A percentile compares a stretch with the other conserved stretches of the same genome.
Conservation (phyloP, 2,329 filamentous ascomycete genomes). For the Torrubiellomyces zombiae region DNA sequence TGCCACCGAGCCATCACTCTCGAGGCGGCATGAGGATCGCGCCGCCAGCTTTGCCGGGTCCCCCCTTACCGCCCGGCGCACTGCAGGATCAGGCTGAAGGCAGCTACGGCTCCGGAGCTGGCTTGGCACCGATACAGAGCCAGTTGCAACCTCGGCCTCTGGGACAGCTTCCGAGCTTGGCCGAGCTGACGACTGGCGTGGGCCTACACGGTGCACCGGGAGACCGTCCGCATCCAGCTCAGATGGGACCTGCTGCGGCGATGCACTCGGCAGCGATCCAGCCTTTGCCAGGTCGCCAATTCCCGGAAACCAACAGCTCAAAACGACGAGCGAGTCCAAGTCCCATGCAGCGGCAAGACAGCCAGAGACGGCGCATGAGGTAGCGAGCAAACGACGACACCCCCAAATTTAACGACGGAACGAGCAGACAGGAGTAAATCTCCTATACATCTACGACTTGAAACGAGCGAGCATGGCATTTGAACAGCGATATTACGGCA, state of each 20-base stretch:
- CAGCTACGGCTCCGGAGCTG: conserved; percentile 20
- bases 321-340: conserved; percentile 39
- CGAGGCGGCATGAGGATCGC: conserved; percentile 20
- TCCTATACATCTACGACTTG: too few species aligned
- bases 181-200: conserved; percentile 46
- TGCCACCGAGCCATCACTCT: conserved; percentile 18
- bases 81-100: conserved; percentile 14
- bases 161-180: conserved; percentile 40
- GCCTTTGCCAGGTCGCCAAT: conserved; percentile 17
- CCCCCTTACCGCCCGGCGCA: conserved; percentile 10
- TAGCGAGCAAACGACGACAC: too few species aligned
- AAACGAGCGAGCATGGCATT: too few species aligned
- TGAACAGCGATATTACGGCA: too few species aligned
- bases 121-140: conserved; percentile 36
- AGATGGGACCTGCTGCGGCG: conserved; percentile 14
- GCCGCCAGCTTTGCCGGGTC: conserved; percentile 11
- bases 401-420: conserved; percentile 3
- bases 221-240: conserved; percentile 15
- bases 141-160: conserved; percentile 21
- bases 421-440: too few species aligned
- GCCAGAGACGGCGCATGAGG: conserved; percentile 21
- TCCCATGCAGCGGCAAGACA: conserved; percentile 25
- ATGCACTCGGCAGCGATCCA: conserved; percentile 18
- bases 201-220: conserved; percentile 40
- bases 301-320: conserved; percentile 22